These are phyloP conservation scores for Spinellus fusiger DNA, from an alignment of 192 early-diverging fungal genomes.

Conservation along the genomic window DNA sequence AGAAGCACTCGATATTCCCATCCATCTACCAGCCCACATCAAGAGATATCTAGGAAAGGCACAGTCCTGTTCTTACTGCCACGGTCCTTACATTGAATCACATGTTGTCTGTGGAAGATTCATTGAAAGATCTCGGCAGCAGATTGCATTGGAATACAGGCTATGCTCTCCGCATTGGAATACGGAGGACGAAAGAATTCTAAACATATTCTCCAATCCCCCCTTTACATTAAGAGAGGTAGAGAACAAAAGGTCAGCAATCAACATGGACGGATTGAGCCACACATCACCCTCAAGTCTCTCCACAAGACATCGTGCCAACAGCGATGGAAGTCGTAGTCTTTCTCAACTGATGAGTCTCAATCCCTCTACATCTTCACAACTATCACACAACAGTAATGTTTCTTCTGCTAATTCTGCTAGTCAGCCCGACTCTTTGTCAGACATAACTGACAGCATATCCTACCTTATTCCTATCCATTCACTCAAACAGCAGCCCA, in stretches of 20 bases:
- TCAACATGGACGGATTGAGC: conserved; percentile 5
- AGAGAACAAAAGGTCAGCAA: neutral
- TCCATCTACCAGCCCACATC: conserved; percentile 45
- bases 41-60: conserved; percentile 60
- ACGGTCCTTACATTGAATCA: conserved; percentile 70
- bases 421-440: neutral
- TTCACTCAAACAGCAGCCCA: conserved; percentile 7
- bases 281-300: neutral
- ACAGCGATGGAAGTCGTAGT: neutral
- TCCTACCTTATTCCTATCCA: neutral
- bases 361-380: neutral
- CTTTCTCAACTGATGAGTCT: neutral
- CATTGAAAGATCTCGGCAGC: conserved; percentile 45
- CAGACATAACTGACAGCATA: neutral
- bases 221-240: neutral
- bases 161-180: conserved; percentile 76
- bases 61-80: conserved; percentile 65
- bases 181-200: conserved; percentile 56
- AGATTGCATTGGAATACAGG: conserved; percentile 57
- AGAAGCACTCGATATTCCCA: conserved; percentile 50
- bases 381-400: neutral
- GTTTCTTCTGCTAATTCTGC: neutral
- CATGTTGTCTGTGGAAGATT: conserved; percentile 52
- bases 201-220: conserved; percentile 43
- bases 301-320: neutral